Conservation (phyloP, 768 basidiomycete genomes). For the Lactarius pseudohatsudake region DNA sequence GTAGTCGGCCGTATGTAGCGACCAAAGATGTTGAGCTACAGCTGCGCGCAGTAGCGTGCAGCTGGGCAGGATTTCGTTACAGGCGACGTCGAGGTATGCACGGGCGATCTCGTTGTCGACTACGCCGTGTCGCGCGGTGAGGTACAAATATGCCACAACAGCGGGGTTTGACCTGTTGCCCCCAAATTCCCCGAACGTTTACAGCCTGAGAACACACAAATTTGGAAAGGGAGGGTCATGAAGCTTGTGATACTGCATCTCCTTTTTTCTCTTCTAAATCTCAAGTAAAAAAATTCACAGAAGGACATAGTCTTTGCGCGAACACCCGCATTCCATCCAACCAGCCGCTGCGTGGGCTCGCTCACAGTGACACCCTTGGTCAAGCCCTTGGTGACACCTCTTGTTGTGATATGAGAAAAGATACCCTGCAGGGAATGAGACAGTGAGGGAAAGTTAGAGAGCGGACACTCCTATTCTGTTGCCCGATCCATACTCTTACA, state of each 20-base stretch:
- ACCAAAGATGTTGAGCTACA: constrained; percentile 87
- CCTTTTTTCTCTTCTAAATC: not conserved
- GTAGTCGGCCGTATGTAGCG: constrained; percentile 78
- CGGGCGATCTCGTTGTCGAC: constrained; percentile 71
- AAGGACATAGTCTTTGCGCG: constrained; percentile 52
- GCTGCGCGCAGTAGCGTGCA: constrained; percentile 88
- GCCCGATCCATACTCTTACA: too few relatives aligned
- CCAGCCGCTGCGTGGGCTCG: constrained; percentile 58
- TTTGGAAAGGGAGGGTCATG: constrained; percentile 5
- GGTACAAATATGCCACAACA: constrained; percentile 14
- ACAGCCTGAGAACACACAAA: not conserved
- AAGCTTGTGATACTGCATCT: constrained; percentile 2
- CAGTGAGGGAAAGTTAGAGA: too few relatives aligned
- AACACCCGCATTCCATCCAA: constrained; percentile 50
- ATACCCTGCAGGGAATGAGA: too few relatives aligned
- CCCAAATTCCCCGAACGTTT: not conserved
- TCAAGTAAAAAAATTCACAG: constrained; percentile 37
- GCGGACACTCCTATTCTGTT: too few relatives aligned
- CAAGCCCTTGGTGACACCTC: too few relatives aligned
- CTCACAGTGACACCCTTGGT: constrained; percentile 52
- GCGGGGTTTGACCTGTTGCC: not conserved
- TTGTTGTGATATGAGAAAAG: too few relatives aligned
- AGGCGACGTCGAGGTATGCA: constrained; percentile 90
- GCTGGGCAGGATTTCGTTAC: constrained; percentile 83
- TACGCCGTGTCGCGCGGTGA: constrained; percentile 62